A percentile compares a stretch with the other conserved stretches of the same genome.
Conservation (phyloP, 768 basidiomycete species). For the Auriscalpium orientale region DNA sequence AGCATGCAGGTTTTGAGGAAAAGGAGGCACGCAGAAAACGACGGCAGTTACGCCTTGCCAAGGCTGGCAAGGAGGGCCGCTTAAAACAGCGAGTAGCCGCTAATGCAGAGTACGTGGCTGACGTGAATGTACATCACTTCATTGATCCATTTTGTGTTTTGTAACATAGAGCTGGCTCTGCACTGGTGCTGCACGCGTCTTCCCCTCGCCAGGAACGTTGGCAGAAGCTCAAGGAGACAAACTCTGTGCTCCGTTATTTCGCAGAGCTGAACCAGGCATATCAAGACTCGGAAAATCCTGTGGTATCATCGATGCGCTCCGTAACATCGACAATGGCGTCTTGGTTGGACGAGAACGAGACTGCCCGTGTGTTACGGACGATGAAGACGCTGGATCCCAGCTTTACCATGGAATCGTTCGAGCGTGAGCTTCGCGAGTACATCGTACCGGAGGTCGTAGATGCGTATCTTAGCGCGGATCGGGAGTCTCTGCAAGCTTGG, state of each 20-base stretch:
- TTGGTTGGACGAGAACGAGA: slow-evolving; percentile 97
- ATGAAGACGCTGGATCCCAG: slow-evolving; percentile 85
- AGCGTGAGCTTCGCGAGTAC: slow-evolving; percentile 88
- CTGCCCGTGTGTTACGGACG: slow-evolving; percentile 84
- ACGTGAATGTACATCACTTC: no score
- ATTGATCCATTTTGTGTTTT: neutral
- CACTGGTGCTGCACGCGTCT: slow-evolving; percentile 78
- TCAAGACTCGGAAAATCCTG: slow-evolving; percentile 89
- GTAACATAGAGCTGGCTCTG: slow-evolving; percentile 68
- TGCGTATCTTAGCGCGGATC: slow-evolving; percentile 87
- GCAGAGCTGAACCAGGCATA: slow-evolving; percentile 58
- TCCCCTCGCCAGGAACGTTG: slow-evolving; percentile 73
- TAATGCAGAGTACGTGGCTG: slow-evolving; percentile 66
- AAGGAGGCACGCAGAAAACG: slow-evolving; percentile 81
- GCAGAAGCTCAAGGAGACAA: slow-evolving; percentile 73
- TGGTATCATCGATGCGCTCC: slow-evolving; percentile 71
- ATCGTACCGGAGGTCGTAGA: slow-evolving; percentile 98
- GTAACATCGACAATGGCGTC: slow-evolving; percentile 82
- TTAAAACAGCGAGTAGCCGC: slow-evolving; percentile 53
- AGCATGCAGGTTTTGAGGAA: slow-evolving; percentile 94
- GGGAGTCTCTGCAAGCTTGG: slow-evolving; percentile 81
- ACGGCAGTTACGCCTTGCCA: slow-evolving; percentile 72
- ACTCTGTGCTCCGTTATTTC: slow-evolving; percentile 62
- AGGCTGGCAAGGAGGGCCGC: slow-evolving; percentile 70
- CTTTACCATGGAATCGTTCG: slow-evolving; percentile 82